Percentiles rank a stretch among this genome's conserved stretches.
phyloP scores from a whole-genome alignment of 2,329 filamentous ascomycete species.

The Zopfia rhizophila region DNA sequence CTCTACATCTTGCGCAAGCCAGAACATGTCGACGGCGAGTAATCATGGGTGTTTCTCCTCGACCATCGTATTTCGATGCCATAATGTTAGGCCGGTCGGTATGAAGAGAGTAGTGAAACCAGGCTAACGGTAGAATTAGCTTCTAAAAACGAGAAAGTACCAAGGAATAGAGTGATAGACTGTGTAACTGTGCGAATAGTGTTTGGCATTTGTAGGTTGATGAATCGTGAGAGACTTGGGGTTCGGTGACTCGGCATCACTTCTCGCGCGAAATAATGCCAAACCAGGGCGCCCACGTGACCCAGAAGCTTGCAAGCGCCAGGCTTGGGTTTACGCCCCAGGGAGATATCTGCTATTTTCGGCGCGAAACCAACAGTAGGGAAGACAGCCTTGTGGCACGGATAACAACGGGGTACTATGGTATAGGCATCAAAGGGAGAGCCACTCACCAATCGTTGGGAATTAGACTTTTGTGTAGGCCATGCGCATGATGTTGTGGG shows the following conservation, averaged over 20 bases:
- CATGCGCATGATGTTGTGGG: too few species aligned
- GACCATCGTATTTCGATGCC: constrained; percentile 23
- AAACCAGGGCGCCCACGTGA: constrained; percentile 17
- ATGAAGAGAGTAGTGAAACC: background rate
- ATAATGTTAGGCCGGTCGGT: constrained; percentile 1
- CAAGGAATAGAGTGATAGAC: background rate
- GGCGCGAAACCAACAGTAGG: constrained; percentile 13
- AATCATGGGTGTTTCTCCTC: constrained; percentile 30
- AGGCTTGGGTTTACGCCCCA: constrained; percentile 20
- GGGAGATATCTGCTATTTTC: constrained; percentile 6
- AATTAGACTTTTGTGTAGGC: too few species aligned
- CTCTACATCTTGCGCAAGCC: constrained; percentile 35
- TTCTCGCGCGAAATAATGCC: constrained; percentile 21
- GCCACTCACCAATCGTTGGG: too few species aligned
- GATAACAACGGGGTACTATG: too few species aligned
- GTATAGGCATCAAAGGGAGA: too few species aligned
- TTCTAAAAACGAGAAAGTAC: background rate
- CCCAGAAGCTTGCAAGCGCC: constrained; percentile 12
- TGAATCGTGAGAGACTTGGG: constrained; percentile 2
- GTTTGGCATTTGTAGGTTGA: constrained; percentile 14
- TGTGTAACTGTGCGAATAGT: constrained; percentile 2
- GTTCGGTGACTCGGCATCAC: constrained; percentile 1
- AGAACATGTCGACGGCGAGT: constrained; percentile 33
- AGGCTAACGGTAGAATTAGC: background rate
- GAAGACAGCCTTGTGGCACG: constrained; percentile 15